Conservation (phyloP, 495 filamentous ascomycete genomes). For the Apodospora peruviana region DNA sequence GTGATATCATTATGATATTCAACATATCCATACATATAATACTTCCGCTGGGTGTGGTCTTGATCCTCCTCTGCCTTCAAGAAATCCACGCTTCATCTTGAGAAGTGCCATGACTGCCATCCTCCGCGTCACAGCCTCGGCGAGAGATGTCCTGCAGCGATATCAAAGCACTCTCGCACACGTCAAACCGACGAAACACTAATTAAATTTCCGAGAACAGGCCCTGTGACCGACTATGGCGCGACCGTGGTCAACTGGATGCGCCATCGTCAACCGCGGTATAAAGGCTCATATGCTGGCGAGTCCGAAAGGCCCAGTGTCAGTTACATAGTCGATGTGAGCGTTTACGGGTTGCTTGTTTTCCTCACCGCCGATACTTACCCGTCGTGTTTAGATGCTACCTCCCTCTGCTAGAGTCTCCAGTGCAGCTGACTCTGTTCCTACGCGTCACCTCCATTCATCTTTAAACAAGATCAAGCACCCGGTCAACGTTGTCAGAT, state of each 20-base stretch:
- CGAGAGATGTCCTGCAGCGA: too few relatives aligned
- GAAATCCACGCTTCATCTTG: too few relatives aligned
- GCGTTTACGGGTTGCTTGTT: constrained; percentile 22
- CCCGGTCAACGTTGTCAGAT: constrained; percentile 92
- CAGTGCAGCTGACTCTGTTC: constrained; percentile 75
- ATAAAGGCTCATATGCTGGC: constrained; percentile 57
- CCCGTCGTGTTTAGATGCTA: constrained; percentile 59
- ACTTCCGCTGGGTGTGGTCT: too few relatives aligned
- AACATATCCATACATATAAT: too few relatives aligned
- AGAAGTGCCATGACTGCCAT: too few relatives aligned
- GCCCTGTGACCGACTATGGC: constrained; percentile 91
- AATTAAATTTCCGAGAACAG: too few relatives aligned
- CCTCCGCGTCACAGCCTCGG: too few relatives aligned
- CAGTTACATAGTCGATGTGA: constrained; percentile 84
- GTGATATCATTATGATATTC: too few relatives aligned
- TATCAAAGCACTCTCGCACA: too few relatives aligned
- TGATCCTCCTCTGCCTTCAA: too few relatives aligned
- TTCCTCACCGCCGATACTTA: constrained; percentile 7
- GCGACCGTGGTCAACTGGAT: constrained; percentile 91
- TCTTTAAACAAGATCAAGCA: constrained; percentile 97
- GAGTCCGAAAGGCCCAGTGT: constrained; percentile 79
- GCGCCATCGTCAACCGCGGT: constrained; percentile 73
- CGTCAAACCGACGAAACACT: too few relatives aligned
- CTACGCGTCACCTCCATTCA: constrained; percentile 84
- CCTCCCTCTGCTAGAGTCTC: constrained; percentile 70